Evolutionary conservation across 2,329 filamentous ascomycete species (phyloP).

Genomic region (Pseudogymnoascus sp.): DNA sequence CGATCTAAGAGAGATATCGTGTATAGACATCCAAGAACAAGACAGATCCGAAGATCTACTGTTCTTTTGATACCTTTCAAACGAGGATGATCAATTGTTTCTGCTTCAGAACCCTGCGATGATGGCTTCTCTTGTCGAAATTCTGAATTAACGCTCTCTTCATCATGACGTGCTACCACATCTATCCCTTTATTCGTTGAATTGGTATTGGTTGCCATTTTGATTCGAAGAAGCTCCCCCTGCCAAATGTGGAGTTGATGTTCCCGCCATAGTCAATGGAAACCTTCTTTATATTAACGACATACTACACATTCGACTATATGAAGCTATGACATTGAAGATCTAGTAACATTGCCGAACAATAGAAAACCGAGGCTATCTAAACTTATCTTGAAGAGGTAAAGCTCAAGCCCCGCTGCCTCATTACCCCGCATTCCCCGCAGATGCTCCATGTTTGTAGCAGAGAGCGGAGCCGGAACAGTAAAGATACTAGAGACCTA

Average conservation of each 20-base stretch:
- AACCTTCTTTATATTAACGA: slow-evolving; percentile 5
- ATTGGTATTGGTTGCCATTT: not conserved
- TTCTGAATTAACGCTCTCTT: not conserved
- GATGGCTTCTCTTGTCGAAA: not conserved
- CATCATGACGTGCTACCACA: not conserved
- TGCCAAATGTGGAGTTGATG: not conserved
- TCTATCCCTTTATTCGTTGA: not conserved
- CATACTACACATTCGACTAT: not conserved
- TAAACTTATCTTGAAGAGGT: not conserved
- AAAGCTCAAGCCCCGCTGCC: not conserved
- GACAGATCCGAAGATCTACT: not conserved
- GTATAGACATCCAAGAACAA: slow-evolving; percentile 3
- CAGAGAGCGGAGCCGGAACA: not conserved
- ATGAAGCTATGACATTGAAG: not conserved
- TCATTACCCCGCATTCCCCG: not conserved
- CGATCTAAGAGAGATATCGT: not conserved
- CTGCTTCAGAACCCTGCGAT: not conserved
- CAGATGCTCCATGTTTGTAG: not conserved
- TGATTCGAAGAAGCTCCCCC: not conserved
- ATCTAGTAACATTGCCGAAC: slow-evolving; percentile 1
- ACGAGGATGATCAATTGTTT: not conserved
- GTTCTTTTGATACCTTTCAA: not conserved
- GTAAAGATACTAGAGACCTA: not conserved
- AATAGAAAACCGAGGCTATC: slow-evolving; percentile 6
- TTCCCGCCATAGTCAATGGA: not conserved